Base-by-base conservation (phyloP, 177 flowering plant species). In the Tripterygium wilfordii region DNA sequence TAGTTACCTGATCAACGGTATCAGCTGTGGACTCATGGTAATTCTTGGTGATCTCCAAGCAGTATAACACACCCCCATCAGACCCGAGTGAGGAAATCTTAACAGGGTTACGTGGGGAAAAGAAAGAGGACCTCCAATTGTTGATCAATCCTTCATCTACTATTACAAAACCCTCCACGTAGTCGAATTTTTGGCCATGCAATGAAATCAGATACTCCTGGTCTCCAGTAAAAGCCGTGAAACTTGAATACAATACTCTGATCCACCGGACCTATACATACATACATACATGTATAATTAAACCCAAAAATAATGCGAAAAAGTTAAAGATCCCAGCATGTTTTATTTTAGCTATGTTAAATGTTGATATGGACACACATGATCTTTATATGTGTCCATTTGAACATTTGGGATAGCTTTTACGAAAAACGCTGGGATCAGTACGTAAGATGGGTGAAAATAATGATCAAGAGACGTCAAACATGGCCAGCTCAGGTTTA, bases 201-300 rank as follows among this genome's bases (percentile, higher is more conserved):
- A 82, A 57, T 4, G 98, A 92, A 33, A 86, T 92, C 10, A 92
- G 66, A 36, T 77, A 72, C 60, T 92, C 99, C 49, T 92, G 99
- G 60, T 92, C 97, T 7, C 52, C 49, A 2, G 92, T 89, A 58
- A 92, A 92, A 9, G 71, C 57, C 13, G 78, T 36, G 56, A 92
- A 92, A 54, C 79, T 70, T 21, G 91, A 82, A 43, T 92, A 92
- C 37, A 92, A 49, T 9, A 87, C 95, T 28, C 97, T 60, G 15
- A 89, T 83, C 99, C 99, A 92, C 61, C 80, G 75, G 51, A 92
- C 99, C 99, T 92, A n/a, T 23, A 31, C n/a, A n/a, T n/a, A n/a
- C n/a, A n/a, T n/a, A n/a, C n/a, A n/a, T n/a, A n/a, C n/a, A n/a
- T n/a, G n/a, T n/a, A 20, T 0, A 37, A 19, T 32, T 50, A 26